These are phyloP conservation scores for Phytophthora citrophthora DNA, from an alignment of 352 stramenopile species.

Conservation along the genomic window DNA sequence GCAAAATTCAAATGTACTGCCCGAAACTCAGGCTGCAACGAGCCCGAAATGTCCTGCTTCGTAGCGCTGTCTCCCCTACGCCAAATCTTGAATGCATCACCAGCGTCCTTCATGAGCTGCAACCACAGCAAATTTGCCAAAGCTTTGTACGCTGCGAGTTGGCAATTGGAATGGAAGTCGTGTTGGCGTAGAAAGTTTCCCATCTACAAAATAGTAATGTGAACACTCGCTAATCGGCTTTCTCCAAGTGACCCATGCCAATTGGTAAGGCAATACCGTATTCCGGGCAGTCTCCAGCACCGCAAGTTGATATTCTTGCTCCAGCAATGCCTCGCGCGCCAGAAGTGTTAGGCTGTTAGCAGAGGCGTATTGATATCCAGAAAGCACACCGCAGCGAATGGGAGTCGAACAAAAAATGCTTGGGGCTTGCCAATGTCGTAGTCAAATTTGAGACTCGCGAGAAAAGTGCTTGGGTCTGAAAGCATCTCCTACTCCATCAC, in stretches of 20 bases:
- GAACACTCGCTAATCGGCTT: constrained; percentile 64
- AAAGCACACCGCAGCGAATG: constrained; percentile 53
- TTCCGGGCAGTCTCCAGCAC: constrained; percentile 66
- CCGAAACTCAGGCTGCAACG: constrained; percentile 77
- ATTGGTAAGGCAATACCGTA: constrained; percentile 78
- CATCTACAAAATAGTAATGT: constrained; percentile 80
- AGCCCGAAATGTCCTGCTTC: constrained; percentile 36
- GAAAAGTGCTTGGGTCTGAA: constrained; percentile 42
- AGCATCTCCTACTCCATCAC: constrained; percentile 48
- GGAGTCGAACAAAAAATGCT: constrained; percentile 72
- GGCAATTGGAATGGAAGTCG: constrained; percentile 69
- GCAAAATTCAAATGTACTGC: constrained; percentile 79
- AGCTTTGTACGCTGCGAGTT: constrained; percentile 77
- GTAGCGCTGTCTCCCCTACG: constrained; percentile 28
- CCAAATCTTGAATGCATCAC: constrained; percentile 76
- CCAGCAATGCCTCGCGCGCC: constrained; percentile 57
- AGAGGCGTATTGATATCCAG: constrained; percentile 48
- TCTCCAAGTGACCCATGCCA: constrained; percentile 82
- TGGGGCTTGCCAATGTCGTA: constrained; percentile 79
- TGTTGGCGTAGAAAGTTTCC: constrained; percentile 83
- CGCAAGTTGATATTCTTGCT: constrained; percentile 78
- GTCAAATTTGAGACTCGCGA: constrained; percentile 68
- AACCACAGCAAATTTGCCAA: constrained; percentile 74
- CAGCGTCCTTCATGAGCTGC: constrained; percentile 77
- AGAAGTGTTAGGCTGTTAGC: constrained; percentile 53